phyloP scores from a whole-genome alignment of 2,329 filamentous ascomycete genomes.

The Aspergillus intermedius region DNA sequence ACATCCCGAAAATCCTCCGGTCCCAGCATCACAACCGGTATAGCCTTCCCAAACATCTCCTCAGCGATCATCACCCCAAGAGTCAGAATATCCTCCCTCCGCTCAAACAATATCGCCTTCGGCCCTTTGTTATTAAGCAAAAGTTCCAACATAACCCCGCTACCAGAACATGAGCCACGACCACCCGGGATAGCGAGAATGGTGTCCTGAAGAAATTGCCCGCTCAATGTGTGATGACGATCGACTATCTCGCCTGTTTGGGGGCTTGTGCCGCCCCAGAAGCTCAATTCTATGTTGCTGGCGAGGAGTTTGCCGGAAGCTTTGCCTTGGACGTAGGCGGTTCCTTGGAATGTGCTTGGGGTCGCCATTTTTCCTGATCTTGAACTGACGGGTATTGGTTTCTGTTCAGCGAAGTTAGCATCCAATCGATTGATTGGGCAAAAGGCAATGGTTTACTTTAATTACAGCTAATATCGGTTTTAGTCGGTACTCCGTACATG shows the following conservation, averaged over 20 bases:
- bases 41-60: conserved; percentile 34
- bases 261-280: conserved; percentile 42
- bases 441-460: too few relatives aligned
- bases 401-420: too few relatives aligned
- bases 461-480: too few relatives aligned
- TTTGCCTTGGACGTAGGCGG: conserved; percentile 3
- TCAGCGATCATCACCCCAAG: conserved; percentile 41
- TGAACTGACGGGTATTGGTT: too few relatives aligned
- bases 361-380: too few relatives aligned
- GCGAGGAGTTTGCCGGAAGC: conserved; percentile 25
- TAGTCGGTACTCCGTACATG: too few relatives aligned
- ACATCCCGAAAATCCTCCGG: conserved; percentile 4
- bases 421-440: too few relatives aligned
- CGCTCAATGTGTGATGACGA: conserved; percentile 37
- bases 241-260: conserved; percentile 40
- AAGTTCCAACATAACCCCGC: conserved; percentile 41
- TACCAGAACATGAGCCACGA: conserved; percentile 45
- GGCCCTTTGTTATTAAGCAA: conserved; percentile 37
- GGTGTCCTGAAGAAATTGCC: conserved; percentile 22
- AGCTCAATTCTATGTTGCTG: conserved; percentile 33
- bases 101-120: conserved; percentile 36
- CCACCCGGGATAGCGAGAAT: conserved; percentile 42
- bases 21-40: conserved; percentile 33
- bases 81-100: conserved; percentile 40
- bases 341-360: background rate